phyloP scores from a whole-genome alignment of 2,329 filamentous ascomycete genomes.

The Thielaviopsis ethacetica region DNA sequence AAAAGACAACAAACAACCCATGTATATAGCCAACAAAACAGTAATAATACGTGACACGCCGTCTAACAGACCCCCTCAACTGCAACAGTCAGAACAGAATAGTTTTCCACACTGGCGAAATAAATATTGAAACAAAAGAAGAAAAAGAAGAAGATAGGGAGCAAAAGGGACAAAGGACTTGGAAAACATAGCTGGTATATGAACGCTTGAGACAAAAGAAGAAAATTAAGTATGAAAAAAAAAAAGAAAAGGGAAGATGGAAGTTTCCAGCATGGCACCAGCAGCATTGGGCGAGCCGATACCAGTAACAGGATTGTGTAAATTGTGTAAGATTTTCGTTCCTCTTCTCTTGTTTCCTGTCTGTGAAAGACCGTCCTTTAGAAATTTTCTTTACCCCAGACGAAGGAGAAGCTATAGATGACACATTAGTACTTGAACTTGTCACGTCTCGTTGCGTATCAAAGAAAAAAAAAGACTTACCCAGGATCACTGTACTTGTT shows the following conservation, averaged over 20 bases:
- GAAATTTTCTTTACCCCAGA: slow-evolving; percentile 57
- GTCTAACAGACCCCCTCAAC: background rate
- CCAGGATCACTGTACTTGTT: slow-evolving; percentile 77
- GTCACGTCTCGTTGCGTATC: background rate
- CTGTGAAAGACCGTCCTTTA: slow-evolving; percentile 20
- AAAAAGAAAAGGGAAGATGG: background rate
- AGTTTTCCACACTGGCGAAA: background rate
- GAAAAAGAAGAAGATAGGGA: background rate
- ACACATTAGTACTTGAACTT: slow-evolving; percentile 14
- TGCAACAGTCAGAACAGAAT: background rate
- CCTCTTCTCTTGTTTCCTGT: background rate
- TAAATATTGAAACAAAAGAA: background rate
- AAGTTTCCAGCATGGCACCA: background rate
- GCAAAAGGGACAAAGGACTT: background rate
- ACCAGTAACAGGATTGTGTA: background rate
- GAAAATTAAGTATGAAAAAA: background rate
- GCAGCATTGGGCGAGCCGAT: background rate
- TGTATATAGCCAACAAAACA: background rate
- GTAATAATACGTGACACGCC: background rate
- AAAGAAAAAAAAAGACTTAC: slow-evolving; percentile 33
- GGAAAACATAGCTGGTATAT: background rate
- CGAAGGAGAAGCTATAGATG: slow-evolving; percentile 39
- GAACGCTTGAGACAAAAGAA: background rate
- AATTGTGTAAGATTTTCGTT: background rate
- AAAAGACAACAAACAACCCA: background rate